Evolutionary conservation across 306 rosid species (phyloP).

Genomic region (Vigna angularis): DNA sequence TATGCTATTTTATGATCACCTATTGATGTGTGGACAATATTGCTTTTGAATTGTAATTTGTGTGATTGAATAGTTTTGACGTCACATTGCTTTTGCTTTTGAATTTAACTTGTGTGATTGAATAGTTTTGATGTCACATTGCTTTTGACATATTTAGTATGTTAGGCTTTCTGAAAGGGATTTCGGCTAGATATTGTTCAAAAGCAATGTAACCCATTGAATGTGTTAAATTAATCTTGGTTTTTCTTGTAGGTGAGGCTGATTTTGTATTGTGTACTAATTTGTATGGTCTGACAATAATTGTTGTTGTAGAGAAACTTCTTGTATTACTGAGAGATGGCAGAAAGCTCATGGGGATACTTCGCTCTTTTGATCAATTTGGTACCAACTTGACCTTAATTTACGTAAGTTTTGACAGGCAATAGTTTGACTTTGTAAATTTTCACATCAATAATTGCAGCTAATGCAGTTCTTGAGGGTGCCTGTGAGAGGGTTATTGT

Average conservation of each 20-base stretch:
- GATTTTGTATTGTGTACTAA: conserved; percentile 12
- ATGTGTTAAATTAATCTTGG: conserved; percentile 12
- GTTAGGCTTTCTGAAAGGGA: conserved; percentile 2
- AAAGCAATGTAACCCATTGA: conserved; percentile 25
- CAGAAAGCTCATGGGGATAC: conserved; percentile 87
- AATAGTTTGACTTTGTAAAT: conserved; percentile 37
- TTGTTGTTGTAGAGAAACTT: conserved; percentile 75
- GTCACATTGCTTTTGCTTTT: conserved; percentile 10
- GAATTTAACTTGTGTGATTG: too few species aligned
- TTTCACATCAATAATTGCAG: conserved; percentile 51
- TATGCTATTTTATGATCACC: background rate
- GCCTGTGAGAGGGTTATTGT: conserved; percentile 91
- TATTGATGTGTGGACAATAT: conserved; percentile 23
- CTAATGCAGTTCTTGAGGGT: conserved; percentile 87
- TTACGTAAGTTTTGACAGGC: conserved; percentile 3
- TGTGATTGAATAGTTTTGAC: background rate
- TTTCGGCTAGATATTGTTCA: conserved; percentile 22
- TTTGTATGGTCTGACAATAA: conserved; percentile 35
- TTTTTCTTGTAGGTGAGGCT: conserved; percentile 10
- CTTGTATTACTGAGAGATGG: conserved; percentile 96
- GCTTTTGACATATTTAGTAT: conserved; percentile 16
- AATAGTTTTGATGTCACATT: conserved; percentile 5
- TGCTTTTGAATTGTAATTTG: conserved; percentile 25
- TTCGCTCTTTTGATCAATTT: conserved; percentile 96
- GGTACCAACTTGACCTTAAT: conserved; percentile 54